These are phyloP conservation scores for Ustilago trichophora DNA, from an alignment of 1,284 basidiomycete genomes.

Conservation along the genomic window DNA sequence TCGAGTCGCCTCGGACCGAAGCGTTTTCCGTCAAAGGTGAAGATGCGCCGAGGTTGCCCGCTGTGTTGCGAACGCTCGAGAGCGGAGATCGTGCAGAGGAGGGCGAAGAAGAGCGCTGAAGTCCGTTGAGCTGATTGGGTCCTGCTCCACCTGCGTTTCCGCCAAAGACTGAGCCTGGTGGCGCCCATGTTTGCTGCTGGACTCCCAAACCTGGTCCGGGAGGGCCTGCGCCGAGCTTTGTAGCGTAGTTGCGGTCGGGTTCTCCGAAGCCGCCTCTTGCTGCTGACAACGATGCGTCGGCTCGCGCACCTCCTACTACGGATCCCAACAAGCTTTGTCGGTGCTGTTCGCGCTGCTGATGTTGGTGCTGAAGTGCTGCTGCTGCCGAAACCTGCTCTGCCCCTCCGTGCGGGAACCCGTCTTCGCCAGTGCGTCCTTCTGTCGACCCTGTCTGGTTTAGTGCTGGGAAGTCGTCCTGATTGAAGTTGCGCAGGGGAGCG, in stretches of 20 bases:
- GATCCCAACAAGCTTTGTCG: constrained; percentile 46
- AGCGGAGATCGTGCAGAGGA: constrained; percentile 44
- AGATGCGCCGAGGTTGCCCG: constrained; percentile 32
- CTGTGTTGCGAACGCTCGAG: constrained; percentile 35
- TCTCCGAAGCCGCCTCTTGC: constrained; percentile 60
- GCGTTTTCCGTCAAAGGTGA: constrained; percentile 41
- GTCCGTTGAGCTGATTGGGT: constrained; percentile 45
- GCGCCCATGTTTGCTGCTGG: constrained; percentile 49
- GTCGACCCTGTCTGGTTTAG: constrained; percentile 45
- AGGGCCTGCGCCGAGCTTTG: constrained; percentile 45
- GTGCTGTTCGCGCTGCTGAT: constrained; percentile 56
- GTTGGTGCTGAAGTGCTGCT: constrained; percentile 59
- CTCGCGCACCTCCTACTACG: constrained; percentile 34
- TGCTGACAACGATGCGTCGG: constrained; percentile 49
- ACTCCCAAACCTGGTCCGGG: constrained; percentile 36
- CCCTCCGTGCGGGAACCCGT: constrained; percentile 38
- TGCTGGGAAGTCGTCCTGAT: constrained; percentile 64
- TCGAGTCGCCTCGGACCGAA: constrained; percentile 23
- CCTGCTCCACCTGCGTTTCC: constrained; percentile 25
- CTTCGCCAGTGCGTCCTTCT: constrained; percentile 36
- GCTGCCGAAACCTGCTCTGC: constrained; percentile 59
- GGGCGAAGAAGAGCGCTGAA: constrained; percentile 38
- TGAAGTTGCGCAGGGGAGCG: constrained; percentile 48
- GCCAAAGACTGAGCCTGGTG: constrained; percentile 37
- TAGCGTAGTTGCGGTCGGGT: constrained; percentile 55